Evolutionary conservation across 2,329 filamentous ascomycete genomes (phyloP).

Genomic region (Lecanoromycetidae sp.): DNA sequence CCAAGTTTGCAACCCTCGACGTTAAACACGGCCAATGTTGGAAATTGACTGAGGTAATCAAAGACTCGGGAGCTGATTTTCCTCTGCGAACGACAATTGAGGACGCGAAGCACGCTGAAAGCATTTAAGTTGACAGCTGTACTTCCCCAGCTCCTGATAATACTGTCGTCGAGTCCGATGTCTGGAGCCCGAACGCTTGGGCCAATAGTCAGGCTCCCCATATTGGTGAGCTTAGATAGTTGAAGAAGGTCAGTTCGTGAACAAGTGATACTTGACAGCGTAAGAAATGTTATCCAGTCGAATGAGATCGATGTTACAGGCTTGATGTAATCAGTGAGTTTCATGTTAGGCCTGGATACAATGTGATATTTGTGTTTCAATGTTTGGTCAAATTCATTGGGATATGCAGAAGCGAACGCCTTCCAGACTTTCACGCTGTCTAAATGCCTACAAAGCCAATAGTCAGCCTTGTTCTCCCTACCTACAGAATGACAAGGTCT

Average conservation of each 20-base stretch:
- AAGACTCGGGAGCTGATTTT: conserved; percentile 12
- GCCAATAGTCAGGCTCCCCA: conserved; percentile 13
- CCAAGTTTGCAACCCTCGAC: conserved; percentile 11
- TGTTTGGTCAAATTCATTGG: background rate
- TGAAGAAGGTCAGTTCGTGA: conserved; percentile 13
- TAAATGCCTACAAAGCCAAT: conserved; percentile 2
- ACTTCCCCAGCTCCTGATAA: conserved; percentile 7
- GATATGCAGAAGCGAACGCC: conserved; percentile 12
- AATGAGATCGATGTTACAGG: conserved; percentile 11
- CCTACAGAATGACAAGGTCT: background rate
- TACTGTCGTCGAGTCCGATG: conserved; percentile 14
- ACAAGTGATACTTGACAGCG: conserved; percentile 11
- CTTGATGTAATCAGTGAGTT: conserved; percentile 8
- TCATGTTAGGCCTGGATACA: conserved; percentile 5
- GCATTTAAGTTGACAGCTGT: conserved; percentile 7
- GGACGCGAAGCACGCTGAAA: conserved; percentile 13
- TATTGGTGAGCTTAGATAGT: conserved; percentile 11
- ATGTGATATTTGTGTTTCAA: conserved; percentile 7
- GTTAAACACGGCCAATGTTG: conserved; percentile 9
- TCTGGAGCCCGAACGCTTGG: background rate
- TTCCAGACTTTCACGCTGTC: conserved; percentile 18
- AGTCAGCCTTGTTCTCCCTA: background rate
- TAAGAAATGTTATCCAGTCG: conserved; percentile 14
- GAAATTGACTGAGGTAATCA: conserved; percentile 15
- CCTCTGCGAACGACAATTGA: conserved; percentile 7